Base-by-base conservation (phyloP, 331 rosid genomes). In the Quercus phellos region DNA sequence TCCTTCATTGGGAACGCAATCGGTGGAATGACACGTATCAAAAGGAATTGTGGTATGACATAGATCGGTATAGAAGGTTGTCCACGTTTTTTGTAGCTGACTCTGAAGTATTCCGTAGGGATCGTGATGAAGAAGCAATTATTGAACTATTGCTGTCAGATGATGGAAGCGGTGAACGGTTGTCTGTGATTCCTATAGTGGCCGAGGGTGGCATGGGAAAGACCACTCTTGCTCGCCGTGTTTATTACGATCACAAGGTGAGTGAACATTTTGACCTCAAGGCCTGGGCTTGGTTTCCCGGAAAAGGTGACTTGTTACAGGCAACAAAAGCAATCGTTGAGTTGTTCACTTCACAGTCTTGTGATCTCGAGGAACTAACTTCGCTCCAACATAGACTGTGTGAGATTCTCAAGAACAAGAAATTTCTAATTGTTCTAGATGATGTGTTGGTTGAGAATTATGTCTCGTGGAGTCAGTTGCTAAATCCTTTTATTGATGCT, bases 231-330 rank as follows among this genome's bases (percentile, higher is more conserved):
- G 87, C 87, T 22, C 88, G 78, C 43, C 50, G 53, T 35, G 50
- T 73, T 5, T 82, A 80, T 32, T 70, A 73, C 22, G 51, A 87
- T 54, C 46, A 51, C 3, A 21, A 24, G 2, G 80, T 60, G 72
- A 54, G 6, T 29, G 19, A 26, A 2, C 51, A 51, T 16, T 79
- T 84, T 54, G n/a, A 82, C 3, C 27, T 53, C 13, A 77, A 58
- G 72, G 77, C 77, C 1, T 82, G 88, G 88, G 59, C 79, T 35
- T 79, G 83, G 51, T 81, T 81, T 16, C 77, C 87, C 5, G 80
- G 43, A 35, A 6, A 35, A 35, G 9, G 4, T 22, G 24, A 50
- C 42, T 35, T 5, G 18, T 64, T 54, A 6, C 0, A 54, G 9
- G 43, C 2, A 1, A 35, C 43, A 38, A 38, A 38, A 38, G 7